phyloP scores from a whole-genome alignment of 2,329 filamentous ascomycete genomes.

The Cercospora berteroae region DNA sequence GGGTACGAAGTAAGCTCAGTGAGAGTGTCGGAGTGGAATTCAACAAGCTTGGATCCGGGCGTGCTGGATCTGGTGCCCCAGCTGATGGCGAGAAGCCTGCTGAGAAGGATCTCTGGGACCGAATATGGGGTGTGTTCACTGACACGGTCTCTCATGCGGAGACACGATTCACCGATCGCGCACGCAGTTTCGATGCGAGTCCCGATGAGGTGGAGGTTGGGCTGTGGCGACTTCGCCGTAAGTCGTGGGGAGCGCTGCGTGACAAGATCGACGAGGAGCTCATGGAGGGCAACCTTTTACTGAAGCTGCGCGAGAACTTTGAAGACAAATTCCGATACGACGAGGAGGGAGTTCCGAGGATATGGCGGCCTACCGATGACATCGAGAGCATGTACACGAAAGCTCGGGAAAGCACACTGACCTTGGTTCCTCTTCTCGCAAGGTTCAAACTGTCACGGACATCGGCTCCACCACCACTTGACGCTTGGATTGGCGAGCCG shows the following conservation, averaged over 20 bases:
- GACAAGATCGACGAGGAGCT: slow-evolving; percentile 95
- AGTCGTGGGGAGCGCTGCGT: slow-evolving; percentile 88
- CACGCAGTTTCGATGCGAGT: slow-evolving; percentile 89
- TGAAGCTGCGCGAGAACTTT: slow-evolving; percentile 97
- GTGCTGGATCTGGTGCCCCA: slow-evolving; percentile 76
- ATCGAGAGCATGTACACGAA: slow-evolving; percentile 94
- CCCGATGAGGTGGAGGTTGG: slow-evolving; percentile 88
- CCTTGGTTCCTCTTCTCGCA: slow-evolving; percentile 83
- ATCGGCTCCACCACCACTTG: slow-evolving; percentile 74
- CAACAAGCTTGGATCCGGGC: slow-evolving; percentile 88
- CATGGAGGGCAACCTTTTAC: slow-evolving; percentile 91
- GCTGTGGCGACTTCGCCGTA: slow-evolving; percentile 85
- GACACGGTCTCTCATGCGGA: slow-evolving; percentile 83
- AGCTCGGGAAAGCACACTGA: slow-evolving; percentile 87
- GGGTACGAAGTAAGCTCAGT: slow-evolving; percentile 82
- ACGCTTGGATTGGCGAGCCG: slow-evolving; percentile 76
- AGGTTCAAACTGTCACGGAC: slow-evolving; percentile 77
- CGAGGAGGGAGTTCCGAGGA: slow-evolving; percentile 86
- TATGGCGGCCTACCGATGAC: slow-evolving; percentile 95
- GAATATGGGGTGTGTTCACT: slow-evolving; percentile 85
- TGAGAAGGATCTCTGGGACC: slow-evolving; percentile 92
- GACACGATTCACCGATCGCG: slow-evolving; percentile 78
- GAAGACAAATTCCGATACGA: slow-evolving; percentile 99
- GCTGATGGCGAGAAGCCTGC: slow-evolving; percentile 71
- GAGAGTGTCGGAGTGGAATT: slow-evolving; percentile 92